phyloP scores from a whole-genome alignment of 2,329 filamentous ascomycete genomes.

The Byssoonygena ceratinophila region DNA sequence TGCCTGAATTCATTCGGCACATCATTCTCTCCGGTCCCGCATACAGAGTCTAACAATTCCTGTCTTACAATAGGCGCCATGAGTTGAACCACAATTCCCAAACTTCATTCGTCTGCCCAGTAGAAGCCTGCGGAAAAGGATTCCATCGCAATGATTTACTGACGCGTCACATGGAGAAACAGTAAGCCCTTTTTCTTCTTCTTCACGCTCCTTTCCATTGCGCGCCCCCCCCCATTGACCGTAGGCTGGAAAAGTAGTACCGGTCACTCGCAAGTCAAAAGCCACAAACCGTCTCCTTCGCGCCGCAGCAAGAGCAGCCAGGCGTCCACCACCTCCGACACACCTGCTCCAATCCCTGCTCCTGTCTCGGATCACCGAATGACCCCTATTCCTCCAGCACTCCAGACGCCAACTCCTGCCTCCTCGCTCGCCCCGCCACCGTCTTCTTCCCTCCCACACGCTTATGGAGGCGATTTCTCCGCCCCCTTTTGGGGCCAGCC shows the following conservation, averaged over 20 bases:
- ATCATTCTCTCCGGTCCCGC: not conserved
- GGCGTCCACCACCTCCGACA: constrained; percentile 8
- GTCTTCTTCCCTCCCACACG: not conserved
- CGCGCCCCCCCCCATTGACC: not conserved
- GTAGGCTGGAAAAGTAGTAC: not conserved
- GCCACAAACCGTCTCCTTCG: constrained; percentile 5
- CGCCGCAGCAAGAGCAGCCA: constrained; percentile 13
- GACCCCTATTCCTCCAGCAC: constrained; percentile 3
- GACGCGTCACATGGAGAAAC: constrained; percentile 41
- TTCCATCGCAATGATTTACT: constrained; percentile 41
- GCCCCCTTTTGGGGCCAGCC: constrained; percentile 30
- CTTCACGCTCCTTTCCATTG: not conserved
- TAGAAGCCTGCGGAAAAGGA: constrained; percentile 38
- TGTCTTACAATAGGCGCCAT: constrained; percentile 31
- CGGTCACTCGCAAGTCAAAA: constrained; percentile 7
- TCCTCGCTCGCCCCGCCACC: not conserved
- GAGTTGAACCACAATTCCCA: constrained; percentile 43
- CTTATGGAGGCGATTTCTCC: constrained; percentile 14
- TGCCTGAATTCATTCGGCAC: not conserved
- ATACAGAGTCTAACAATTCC: not conserved
- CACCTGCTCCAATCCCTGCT: not conserved
- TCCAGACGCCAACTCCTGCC: not conserved
- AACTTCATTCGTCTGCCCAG: constrained; percentile 35
- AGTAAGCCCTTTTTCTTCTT: constrained; percentile 29
- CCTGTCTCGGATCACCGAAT: constrained; percentile 1